Evolutionary conservation across 1,139 yeast genomes (phyloP), one percentile per base, ranked within the genome.

Genomic region (Yamadazyma buinensis): DNA sequence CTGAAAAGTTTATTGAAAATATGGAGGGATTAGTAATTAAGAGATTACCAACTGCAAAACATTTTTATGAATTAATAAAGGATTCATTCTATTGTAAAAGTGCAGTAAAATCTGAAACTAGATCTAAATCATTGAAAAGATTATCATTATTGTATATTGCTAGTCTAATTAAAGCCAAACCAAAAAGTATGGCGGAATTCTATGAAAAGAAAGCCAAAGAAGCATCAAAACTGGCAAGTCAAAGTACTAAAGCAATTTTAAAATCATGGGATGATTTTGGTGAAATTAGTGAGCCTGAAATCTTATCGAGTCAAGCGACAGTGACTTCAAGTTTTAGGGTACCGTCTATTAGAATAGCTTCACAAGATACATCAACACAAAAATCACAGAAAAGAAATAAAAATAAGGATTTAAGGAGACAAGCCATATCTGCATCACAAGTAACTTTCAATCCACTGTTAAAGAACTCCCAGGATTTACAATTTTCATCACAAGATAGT

Each of bases 211-310:
- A 37, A 11, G 46, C 40, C 7, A 40, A 46, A 0, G 26, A 41
- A 12, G 43, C 43, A 9, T 23, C 48, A n/a, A 29, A 41, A 4
- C 24, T 37, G 1, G 46, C 62, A 1, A 43, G 57, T 2, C 32
- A 41, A 3, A 44, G 49, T 32, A 56, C 61, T 2, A 46, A 50
- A 30, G 39, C 48, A 5, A 43, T 64, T 7, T 27, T 63, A 12
- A 44, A 41, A 10, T 52, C 48, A 10, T 64, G 70, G 70, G 61
- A 58, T 29, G 42, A 37, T 11, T 22, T 19, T 4, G 41, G 36
- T 10, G 41, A 29, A 10, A 35, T 33, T 7, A 26, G 37, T 9
- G 30, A 21, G 2, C 26, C 26, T 15, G 41, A 41, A 5, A 13
- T 2, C 3, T 19, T 15, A 3, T 22, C 23, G 19, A 21, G 29